Base-by-base conservation (phyloP, 306 rosid genomes). In the Pachyrhizus erosus region DNA sequence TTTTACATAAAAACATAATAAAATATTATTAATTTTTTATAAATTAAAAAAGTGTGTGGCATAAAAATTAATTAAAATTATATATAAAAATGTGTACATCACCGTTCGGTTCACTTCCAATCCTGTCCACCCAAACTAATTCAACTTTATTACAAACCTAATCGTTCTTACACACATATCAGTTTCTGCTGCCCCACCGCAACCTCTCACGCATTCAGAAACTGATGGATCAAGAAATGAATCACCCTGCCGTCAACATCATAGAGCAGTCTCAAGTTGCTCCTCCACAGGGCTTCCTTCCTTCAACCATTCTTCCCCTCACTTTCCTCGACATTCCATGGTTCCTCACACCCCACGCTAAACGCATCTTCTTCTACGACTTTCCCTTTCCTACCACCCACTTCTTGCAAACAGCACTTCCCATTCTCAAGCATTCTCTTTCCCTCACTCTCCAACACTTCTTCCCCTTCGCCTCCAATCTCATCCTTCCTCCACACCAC, bases 371-470 rank as follows among this genome's bases (percentile, higher is more conserved):
- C 69, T 54, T 75, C 80, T 75, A 37, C 14, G 5, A 75, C 1
- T 58, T 37, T 8, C 79, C 69, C 8, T 3, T 5, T 1, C 8
- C 54, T 10, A 75, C 21, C 0, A 20, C 13, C 9, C 54, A 54
- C 15, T 37, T 75, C 24, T 9, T 55, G 3, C 15, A 49, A 73
- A 48, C 45, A 27, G 12, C 45, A 3, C 65, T 73, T n/a, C 78
- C 78, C 11, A 29, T 2, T 73, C 65, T 73, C 64, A 73, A 73
- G 1, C 71, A 21, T 66, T 81, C 88, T 17, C 85, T 85, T 15
- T 85, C 85, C 42, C 71, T 81, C 58, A 24, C 80, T 11, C 83
- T 85, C 24, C 80, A 62, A 73, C 66, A 73, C 66, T 73, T 69
- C 78, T 73, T 73, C 46, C 78, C 74, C 17, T 52, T 52, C 17